Evolutionary conservation across 345 rosid species (phyloP).

Genomic region (Salix caprea): DNA sequence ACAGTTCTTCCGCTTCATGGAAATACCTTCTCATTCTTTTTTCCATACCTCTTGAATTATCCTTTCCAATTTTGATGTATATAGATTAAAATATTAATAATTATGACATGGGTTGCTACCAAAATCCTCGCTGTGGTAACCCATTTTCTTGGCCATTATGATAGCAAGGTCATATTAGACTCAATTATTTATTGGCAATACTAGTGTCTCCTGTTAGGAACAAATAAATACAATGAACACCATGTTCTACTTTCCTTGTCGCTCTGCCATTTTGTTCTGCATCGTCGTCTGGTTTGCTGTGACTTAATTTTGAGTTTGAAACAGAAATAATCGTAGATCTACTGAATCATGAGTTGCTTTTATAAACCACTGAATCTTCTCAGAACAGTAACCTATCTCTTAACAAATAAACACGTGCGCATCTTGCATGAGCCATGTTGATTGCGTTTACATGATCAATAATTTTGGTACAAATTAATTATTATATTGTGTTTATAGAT

Average conservation of each 20-base stretch:
- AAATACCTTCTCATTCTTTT: conserved; percentile 1
- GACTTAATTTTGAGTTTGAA: no score
- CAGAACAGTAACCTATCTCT: background rate
- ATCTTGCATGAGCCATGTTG: no score
- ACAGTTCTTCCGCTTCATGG: conserved; percentile 17
- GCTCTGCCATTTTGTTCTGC: background rate
- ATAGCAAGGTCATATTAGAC: conserved; percentile 7
- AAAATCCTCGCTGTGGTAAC: conserved; percentile 16
- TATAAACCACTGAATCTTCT: background rate
- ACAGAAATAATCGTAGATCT: background rate
- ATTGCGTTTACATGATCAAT: no score
- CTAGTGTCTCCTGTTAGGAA: conserved; percentile 5
- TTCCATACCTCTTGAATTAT: background rate
- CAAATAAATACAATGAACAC: background rate
- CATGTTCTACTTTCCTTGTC: background rate
- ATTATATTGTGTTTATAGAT: no score
- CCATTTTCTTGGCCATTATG: conserved; percentile 20
- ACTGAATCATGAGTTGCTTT: background rate
- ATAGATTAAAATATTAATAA: conserved; percentile 24
- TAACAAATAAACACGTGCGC: background rate
- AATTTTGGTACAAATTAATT: no score
- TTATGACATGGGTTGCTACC: conserved; percentile 26
- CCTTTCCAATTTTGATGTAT: conserved; percentile 36
- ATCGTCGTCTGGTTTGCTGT: background rate
- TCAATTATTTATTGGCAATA: background rate